These are phyloP conservation scores for Mycosphaerella arachidis DNA, from an alignment of 2,329 filamentous ascomycete genomes.

Conservation along the genomic window DNA sequence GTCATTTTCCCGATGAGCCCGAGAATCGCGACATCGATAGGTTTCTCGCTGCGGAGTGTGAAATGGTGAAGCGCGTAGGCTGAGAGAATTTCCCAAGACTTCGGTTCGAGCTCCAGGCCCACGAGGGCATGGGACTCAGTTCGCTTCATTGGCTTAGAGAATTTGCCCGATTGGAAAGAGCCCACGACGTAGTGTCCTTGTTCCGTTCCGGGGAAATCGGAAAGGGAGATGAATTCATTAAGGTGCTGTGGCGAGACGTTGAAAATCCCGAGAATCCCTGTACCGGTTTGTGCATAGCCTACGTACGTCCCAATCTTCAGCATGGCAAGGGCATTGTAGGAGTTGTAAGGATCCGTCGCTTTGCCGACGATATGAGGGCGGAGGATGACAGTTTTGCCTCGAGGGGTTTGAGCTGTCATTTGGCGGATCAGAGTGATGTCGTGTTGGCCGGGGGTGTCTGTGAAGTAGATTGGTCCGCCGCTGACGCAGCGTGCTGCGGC, in stretches of 20 bases:
- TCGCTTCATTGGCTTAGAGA: slow-evolving; percentile 49
- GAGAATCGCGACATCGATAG: slow-evolving; percentile 61
- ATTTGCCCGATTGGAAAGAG: slow-evolving; percentile 62
- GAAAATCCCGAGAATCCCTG: slow-evolving; percentile 76
- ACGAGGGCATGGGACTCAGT: slow-evolving; percentile 47
- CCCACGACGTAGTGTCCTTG: slow-evolving; percentile 65
- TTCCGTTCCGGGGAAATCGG: slow-evolving; percentile 67
- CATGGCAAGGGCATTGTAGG: slow-evolving; percentile 67
- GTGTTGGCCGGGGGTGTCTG: slow-evolving; percentile 80
- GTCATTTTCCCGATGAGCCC: slow-evolving; percentile 87
- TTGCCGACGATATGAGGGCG: slow-evolving; percentile 72
- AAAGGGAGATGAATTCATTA: slow-evolving; percentile 65
- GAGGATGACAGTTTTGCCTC: slow-evolving; percentile 73
- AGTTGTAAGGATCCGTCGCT: slow-evolving; percentile 66
- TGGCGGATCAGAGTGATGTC: slow-evolving; percentile 69
- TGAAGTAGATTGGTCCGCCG: slow-evolving; percentile 91
- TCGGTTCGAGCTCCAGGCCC: slow-evolving; percentile 56
- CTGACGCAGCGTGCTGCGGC: slow-evolving; percentile 85
- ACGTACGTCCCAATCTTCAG: slow-evolving; percentile 78
- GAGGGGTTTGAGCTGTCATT: slow-evolving; percentile 71
- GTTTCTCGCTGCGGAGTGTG: slow-evolving; percentile 30
- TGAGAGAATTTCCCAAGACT: slow-evolving; percentile 54
- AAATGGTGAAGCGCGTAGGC: slow-evolving; percentile 65
- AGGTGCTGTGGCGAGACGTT: slow-evolving; percentile 64
- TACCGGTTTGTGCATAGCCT: slow-evolving; percentile 63